phyloP scores from a whole-genome alignment of 2,329 filamentous ascomycete genomes.

The Scedosporium minutisporum region DNA sequence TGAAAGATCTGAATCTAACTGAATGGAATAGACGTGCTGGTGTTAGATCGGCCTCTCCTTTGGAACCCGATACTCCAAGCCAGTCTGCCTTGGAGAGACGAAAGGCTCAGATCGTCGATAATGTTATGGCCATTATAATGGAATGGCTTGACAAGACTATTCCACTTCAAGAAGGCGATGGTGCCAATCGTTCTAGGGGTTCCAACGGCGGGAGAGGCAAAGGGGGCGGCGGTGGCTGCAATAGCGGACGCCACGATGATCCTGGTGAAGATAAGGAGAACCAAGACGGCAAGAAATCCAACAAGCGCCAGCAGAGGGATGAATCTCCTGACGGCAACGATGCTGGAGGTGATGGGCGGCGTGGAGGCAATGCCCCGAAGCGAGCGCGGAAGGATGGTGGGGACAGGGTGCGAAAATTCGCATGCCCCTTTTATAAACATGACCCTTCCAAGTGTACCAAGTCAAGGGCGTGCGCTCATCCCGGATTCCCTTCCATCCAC shows the following conservation, averaged over 20 bases:
- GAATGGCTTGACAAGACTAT: slow-evolving; percentile 10
- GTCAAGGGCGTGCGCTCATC: slow-evolving; percentile 15
- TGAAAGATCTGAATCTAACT: not conserved
- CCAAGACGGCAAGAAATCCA: not conserved
- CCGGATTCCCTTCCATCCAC: slow-evolving; percentile 14
- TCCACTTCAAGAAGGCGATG: slow-evolving; percentile 9
- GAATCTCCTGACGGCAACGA: slow-evolving; percentile 18
- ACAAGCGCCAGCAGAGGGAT: slow-evolving; percentile 9
- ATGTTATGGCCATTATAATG: slow-evolving; percentile 10
- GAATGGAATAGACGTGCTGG: too few relatives aligned
- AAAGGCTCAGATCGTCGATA: slow-evolving; percentile 10
- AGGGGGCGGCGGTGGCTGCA: slow-evolving; percentile 13
- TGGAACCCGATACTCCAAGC: not conserved
- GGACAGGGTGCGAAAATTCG: slow-evolving; percentile 18
- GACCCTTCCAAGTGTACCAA: slow-evolving; percentile 18
- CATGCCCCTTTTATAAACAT: slow-evolving; percentile 26
- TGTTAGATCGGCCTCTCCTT: too few relatives aligned
- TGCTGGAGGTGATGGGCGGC: slow-evolving; percentile 16
- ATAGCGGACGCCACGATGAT: slow-evolving; percentile 1
- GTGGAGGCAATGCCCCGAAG: slow-evolving; percentile 20
- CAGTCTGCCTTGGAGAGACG: slow-evolving; percentile 1
- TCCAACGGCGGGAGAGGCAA: slow-evolving; percentile 7
- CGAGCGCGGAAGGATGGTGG: slow-evolving; percentile 22
- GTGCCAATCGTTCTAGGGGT: slow-evolving; percentile 7
- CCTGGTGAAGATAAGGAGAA: slow-evolving; percentile 16